Base-by-base conservation (phyloP, 441 rosid species). In the Euphorbia schlechtendalii region DNA sequence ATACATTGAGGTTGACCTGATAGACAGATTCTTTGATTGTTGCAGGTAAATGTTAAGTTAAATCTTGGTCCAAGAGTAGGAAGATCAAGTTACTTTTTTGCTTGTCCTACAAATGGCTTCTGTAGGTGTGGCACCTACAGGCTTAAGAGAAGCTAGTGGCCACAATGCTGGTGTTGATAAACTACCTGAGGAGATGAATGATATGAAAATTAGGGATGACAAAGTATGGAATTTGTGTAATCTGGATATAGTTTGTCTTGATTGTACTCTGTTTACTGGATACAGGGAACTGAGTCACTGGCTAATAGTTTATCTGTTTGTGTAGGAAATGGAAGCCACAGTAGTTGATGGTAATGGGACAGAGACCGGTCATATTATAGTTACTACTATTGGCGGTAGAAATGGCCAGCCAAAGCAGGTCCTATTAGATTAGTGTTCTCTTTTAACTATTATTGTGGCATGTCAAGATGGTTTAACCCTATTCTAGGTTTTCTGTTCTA, bases 361-460 rank as follows among this genome's bases (percentile, higher is more conserved):
- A 1, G 98, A 93, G 82, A 81, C 94, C 2, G 97, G 98, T 12
- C 97, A 90, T 72, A 88, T 93, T 24, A 93, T 90, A 61, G 95
- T 93, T 64, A 93, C 98, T 52, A 90, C 97, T 30, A 90, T 87
- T 70, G 98, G 98, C 70, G 97, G 99, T 65, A 83, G 87, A 83
- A 86, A 93, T 69, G 96, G 96, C 71, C 95, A 88, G 73, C 93
- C 92, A 43, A 93, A 90, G 77, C 96, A 88, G 96, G 98, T 90
- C 65, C 30, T n/a, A n/a, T n/a, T n/a, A n/a, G 36, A 1, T 38
- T 34, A 18, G 56, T 60, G 15, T 2, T 17, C 61, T 30, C 40
- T 57, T 24, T 52, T 1, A 58, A 38, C 52, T 56, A 15, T 61
- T 59, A n/a, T n/a, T n/a, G 46, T 41, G 32, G 30, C 10, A 22